These are phyloP conservation scores for Paecilomyces dactylethromorphus DNA, from an alignment of 2,329 filamentous ascomycete species.

Conservation along the genomic window DNA sequence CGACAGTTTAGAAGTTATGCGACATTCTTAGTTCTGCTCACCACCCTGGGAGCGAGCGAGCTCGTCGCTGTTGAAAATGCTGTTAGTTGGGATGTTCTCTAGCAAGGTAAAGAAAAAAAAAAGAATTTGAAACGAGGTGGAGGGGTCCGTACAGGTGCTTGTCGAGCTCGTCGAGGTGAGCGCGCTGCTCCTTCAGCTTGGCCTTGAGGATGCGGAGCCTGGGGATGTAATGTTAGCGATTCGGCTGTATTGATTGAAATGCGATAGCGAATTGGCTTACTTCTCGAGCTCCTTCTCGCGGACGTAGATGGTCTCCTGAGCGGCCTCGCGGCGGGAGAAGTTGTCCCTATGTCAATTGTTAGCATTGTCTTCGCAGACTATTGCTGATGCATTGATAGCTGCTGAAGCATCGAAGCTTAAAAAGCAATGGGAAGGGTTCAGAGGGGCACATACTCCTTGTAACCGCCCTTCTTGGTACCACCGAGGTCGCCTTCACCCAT, in stretches of 20 bases:
- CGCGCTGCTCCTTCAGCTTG: slow-evolving; percentile 67
- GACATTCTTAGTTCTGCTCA: slow-evolving; percentile 42
- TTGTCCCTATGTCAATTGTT: slow-evolving; percentile 58
- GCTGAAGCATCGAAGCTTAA: neutral
- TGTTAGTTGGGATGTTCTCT: slow-evolving; percentile 6
- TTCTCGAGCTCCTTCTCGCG: slow-evolving; percentile 84
- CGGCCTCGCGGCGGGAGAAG: slow-evolving; percentile 87
- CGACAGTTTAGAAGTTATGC: neutral
- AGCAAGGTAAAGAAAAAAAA: neutral
- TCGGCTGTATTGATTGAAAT: neutral
- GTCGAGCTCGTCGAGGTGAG: slow-evolving; percentile 77
- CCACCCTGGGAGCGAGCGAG: slow-evolving; percentile 66
- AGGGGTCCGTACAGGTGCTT: slow-evolving; percentile 67
- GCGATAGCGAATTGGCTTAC: slow-evolving; percentile 31
- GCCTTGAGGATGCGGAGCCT: slow-evolving; percentile 63
- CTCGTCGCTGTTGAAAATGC: slow-evolving; percentile 54
- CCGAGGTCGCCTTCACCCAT: slow-evolving; percentile 69
- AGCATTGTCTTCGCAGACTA: slow-evolving; percentile 11
- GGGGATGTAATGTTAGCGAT: slow-evolving; percentile 5
- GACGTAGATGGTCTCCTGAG: slow-evolving; percentile 79
- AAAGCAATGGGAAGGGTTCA: neutral
- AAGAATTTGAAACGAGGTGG: neutral
- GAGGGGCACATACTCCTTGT: slow-evolving; percentile 26
- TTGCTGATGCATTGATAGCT: slow-evolving; percentile 4
- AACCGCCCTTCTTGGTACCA: slow-evolving; percentile 30